These are phyloP conservation scores for Gleditsia sinensis DNA, from an alignment of 306 rosid genomes.

Conservation along the genomic window DNA sequence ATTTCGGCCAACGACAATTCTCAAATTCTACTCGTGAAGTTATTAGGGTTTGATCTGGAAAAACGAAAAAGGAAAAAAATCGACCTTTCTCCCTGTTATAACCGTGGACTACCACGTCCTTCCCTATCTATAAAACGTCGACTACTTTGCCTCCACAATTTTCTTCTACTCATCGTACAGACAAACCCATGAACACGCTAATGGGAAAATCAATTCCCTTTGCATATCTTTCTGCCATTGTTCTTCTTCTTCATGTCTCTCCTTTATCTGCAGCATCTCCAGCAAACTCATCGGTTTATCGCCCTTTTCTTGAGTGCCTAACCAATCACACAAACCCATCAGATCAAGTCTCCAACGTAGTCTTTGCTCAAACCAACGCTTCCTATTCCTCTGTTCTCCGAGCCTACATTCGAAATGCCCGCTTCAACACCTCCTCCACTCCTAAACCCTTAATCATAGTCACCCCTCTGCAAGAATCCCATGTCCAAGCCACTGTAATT, in stretches of 20 bases:
- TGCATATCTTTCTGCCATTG: neutral
- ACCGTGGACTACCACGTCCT: too few relatives aligned
- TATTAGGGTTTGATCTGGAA: too few relatives aligned
- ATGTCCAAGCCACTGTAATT: slow-evolving; percentile 59
- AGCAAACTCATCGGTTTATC: neutral
- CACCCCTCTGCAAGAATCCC: slow-evolving; percentile 52
- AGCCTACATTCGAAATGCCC: slow-evolving; percentile 71
- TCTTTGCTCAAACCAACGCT: slow-evolving; percentile 11
- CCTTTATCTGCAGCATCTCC: slow-evolving; percentile 10
- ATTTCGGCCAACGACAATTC: too few relatives aligned
- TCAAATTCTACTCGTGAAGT: too few relatives aligned
- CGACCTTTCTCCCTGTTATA: too few relatives aligned
- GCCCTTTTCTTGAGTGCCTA: slow-evolving; percentile 29
- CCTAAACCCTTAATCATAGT: slow-evolving; percentile 67
- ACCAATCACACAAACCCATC: neutral
- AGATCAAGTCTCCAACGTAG: neutral
- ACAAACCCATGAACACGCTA: too few relatives aligned
- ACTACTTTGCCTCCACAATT: too few relatives aligned
- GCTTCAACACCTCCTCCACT: slow-evolving; percentile 71
- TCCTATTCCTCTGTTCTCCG: slow-evolving; percentile 63
- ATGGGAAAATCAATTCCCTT: neutral
- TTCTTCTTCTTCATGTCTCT: slow-evolving; percentile 4
- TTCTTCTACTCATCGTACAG: too few relatives aligned
- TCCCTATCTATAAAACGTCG: too few relatives aligned
- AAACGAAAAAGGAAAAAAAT: too few relatives aligned